A percentile compares a stretch with the other conserved stretches of the same genome.
phyloP scores from a whole-genome alignment of 1,284 basidiomycete species.

The Moesziomyces antarcticus region DNA sequence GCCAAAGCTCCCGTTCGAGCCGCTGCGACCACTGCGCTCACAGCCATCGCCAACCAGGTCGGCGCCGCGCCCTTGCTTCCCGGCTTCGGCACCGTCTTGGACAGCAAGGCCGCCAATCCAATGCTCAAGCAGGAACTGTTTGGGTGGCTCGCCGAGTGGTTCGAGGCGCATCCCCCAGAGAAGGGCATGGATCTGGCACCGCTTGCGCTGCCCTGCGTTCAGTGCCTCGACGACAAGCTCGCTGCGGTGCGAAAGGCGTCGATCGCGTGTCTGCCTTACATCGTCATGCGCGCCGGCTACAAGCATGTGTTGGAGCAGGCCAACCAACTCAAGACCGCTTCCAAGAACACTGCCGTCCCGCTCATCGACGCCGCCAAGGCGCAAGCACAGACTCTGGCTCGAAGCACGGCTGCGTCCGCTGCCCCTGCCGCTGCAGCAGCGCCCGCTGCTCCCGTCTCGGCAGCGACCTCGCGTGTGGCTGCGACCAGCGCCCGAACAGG shows the following conservation, averaged over 20 bases:
- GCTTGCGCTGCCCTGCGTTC: slow-evolving; percentile 79
- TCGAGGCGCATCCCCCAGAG: slow-evolving; percentile 74
- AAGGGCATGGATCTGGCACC: slow-evolving; percentile 77
- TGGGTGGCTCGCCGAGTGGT: slow-evolving; percentile 84
- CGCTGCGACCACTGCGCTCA: slow-evolving; percentile 81
- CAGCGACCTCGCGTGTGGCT: slow-evolving; percentile 9
- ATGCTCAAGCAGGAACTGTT: slow-evolving; percentile 85
- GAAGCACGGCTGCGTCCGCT: slow-evolving; percentile 49
- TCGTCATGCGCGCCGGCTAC: slow-evolving; percentile 83
- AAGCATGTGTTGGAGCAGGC: slow-evolving; percentile 89
- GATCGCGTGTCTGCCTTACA: slow-evolving; percentile 80
- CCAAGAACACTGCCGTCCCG: slow-evolving; percentile 83
- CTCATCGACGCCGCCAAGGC: slow-evolving; percentile 78
- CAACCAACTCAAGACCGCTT: slow-evolving; percentile 88
- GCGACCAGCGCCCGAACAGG: slow-evolving; percentile 10
- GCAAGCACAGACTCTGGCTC: slow-evolving; percentile 45
- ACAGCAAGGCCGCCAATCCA: slow-evolving; percentile 81
- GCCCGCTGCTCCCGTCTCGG: slow-evolving; percentile 11
- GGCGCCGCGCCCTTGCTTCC: slow-evolving; percentile 83
- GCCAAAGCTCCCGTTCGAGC: slow-evolving; percentile 89
- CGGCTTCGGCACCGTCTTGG: slow-evolving; percentile 82
- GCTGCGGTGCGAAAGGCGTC: slow-evolving; percentile 92
- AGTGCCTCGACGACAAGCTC: slow-evolving; percentile 89
- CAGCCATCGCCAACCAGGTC: slow-evolving; percentile 84
- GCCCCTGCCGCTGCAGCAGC: slow-evolving; percentile 26